Evolutionary conservation across 2,329 filamentous ascomycete species (phyloP).

Genomic region (Ambrosiella xylebori): DNA sequence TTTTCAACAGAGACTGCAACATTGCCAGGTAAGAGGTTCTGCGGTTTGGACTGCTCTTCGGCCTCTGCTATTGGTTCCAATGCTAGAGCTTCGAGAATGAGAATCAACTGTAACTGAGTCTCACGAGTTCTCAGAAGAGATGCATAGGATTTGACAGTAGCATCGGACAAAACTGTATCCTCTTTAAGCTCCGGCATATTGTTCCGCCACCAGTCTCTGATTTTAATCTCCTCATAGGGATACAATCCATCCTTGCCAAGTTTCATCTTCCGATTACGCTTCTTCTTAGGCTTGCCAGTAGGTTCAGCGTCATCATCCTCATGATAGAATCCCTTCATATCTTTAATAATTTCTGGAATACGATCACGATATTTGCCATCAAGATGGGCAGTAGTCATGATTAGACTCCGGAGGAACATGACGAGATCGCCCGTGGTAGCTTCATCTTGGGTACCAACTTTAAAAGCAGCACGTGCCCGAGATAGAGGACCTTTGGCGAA

Average conservation of each 20-base stretch:
- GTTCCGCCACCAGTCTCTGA: conserved; percentile 54
- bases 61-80: conserved; percentile 38
- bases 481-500: conserved; percentile 71
- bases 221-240: conserved; percentile 43
- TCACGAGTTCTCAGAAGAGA: conserved; percentile 54
- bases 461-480: conserved; percentile 53
- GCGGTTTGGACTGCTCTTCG: conserved; percentile 25
- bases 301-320: conserved; percentile 27
- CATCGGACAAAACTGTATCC: conserved; percentile 27
- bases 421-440: conserved; percentile 47
- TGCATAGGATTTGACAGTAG: conserved; percentile 44
- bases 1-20: conserved; percentile 18
- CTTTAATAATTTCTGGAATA: conserved; percentile 42
- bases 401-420: conserved; percentile 48
- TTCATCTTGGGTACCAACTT: conserved; percentile 41
- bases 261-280: conserved; percentile 46
- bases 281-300: conserved; percentile 26
- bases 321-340: conserved; percentile 39
- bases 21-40: conserved; percentile 1
- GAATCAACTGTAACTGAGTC: conserved; percentile 63
- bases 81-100: conserved; percentile 60
- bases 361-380: conserved; percentile 69
- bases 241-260: conserved; percentile 53
- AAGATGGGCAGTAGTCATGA: conserved; percentile 48
- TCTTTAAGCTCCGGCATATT: conserved; percentile 33